Percentiles rank a stretch among this genome's conserved stretches.
These are phyloP conservation scores for Cladorrhinum sp. DNA, from an alignment of 2,329 filamentous ascomycete genomes.

Conservation along the genomic window DNA sequence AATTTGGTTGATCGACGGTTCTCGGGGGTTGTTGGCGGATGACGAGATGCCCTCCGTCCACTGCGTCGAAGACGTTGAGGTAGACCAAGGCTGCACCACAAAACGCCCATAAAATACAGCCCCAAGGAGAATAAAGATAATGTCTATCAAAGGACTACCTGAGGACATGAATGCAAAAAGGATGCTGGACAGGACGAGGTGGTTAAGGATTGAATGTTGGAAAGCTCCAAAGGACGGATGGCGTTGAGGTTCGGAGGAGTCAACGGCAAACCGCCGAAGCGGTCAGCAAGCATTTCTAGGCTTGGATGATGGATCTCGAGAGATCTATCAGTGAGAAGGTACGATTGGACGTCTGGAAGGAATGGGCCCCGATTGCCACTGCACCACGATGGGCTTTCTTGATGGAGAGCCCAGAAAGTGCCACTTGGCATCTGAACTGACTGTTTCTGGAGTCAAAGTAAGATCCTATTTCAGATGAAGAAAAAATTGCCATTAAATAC, in stretches of 20 bases:
- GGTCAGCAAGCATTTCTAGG: not conserved
- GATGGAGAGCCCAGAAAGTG: not conserved
- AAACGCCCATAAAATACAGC: not conserved
- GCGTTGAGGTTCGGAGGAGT: not conserved
- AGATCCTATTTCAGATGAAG: not conserved
- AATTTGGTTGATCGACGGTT: not conserved
- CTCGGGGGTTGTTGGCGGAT: not conserved
- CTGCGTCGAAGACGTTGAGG: not conserved
- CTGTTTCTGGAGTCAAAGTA: too few relatives aligned
- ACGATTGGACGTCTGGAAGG: not conserved
- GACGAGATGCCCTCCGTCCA: not conserved
- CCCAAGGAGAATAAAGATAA: constrained; percentile 3
- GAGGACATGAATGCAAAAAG: constrained; percentile 4
- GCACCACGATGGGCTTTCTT: not conserved
- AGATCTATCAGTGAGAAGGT: not conserved
- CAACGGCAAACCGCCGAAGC: not conserved
- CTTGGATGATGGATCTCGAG: too few relatives aligned
- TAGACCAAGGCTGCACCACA: constrained; percentile 1
- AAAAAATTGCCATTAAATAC: too few relatives aligned
- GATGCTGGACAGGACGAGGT: not conserved
- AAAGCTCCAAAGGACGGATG: not conserved
- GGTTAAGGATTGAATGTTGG: not conserved
- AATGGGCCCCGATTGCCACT: too few relatives aligned
- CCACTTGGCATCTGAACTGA: not conserved
- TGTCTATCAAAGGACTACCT: not conserved